Base-by-base conservation (phyloP, 352 stramenopile species). In the Phytopythium litorale region DNA sequence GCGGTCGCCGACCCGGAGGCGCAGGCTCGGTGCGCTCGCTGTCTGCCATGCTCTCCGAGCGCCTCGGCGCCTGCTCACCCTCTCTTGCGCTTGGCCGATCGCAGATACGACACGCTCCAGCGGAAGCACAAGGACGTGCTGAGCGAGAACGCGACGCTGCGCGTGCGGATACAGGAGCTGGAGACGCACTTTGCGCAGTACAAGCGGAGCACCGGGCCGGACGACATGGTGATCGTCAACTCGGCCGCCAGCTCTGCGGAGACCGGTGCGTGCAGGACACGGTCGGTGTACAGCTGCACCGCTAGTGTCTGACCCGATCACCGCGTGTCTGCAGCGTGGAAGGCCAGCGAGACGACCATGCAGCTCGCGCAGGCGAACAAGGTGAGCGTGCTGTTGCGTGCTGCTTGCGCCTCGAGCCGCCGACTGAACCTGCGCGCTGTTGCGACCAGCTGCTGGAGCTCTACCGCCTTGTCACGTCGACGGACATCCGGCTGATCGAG, bases 391-490 rank as follows among this genome's bases (percentile, higher is more conserved):
- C 15, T 16, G 19, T 8, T 40, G 30, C 7, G 43, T 19, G 12
- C 42, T 25, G 19, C 25, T 59, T 12, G 15, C 21, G 15, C 8
- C 35, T 33, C 32, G n/a, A 48, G 43, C 3, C 49, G 7, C 25
- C 58, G 30, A 33, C 38, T 70, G 21, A 60, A 42, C 7, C 40
- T 33, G 33, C 53, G 28, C 37, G 55, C 28, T 21, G 28, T 4
- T 49, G 48, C 30, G 21, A 63, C 52, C 50, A 95, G 86, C 70
- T 95, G 1, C 60, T 95, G 58, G 74, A 92, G 40, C 48, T 93
- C 33, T 95, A 95, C 32, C 82, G 86, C 11, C 53, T 92, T 3
- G 72, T 93, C 45, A 91, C 84, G 18, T 91, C 81, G 56, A 89
- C 80, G 3, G 79, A 95, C 40, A 87, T 95, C 63, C 79, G 71